Conservation (phyloP, 805 yeast genomes). For the Ogataea haglerorum region DNA sequence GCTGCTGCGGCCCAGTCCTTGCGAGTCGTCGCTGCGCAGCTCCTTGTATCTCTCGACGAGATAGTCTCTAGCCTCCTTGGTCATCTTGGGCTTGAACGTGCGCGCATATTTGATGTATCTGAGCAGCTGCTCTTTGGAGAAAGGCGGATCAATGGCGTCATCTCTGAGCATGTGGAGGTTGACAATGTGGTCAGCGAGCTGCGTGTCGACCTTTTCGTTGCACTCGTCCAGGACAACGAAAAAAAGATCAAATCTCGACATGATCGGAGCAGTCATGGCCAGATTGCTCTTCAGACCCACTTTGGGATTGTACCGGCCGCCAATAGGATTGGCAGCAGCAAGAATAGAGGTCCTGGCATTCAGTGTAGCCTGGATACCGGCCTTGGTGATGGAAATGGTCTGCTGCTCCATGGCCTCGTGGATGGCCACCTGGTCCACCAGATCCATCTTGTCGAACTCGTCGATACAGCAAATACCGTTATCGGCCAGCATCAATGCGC, state of each 20-base stretch:
- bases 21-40: slow-evolving; percentile 85
- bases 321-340: slow-evolving; percentile 98
- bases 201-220: slow-evolving; percentile 85
- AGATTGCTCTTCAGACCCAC: slow-evolving; percentile 79
- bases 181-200: slow-evolving; percentile 88
- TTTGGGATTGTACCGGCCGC: slow-evolving; percentile 93
- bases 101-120: slow-evolving; percentile 89
- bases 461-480: slow-evolving; percentile 98
- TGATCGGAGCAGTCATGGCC: slow-evolving; percentile 96
- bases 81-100: slow-evolving; percentile 87
- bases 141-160: slow-evolving; percentile 87
- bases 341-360: slow-evolving; percentile 95
- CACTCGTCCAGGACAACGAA: slow-evolving; percentile 94
- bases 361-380: slow-evolving; percentile 96
- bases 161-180: slow-evolving; percentile 89
- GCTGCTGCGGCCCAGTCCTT: slow-evolving; percentile 78
- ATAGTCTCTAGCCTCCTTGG: slow-evolving; percentile 72
- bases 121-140: slow-evolving; percentile 78
- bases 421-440: slow-evolving; percentile 93
- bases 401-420: slow-evolving; percentile 99
- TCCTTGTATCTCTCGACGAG: slow-evolving; percentile 80
- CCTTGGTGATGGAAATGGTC: slow-evolving; percentile 96
- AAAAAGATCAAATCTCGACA: slow-evolving; percentile 96
- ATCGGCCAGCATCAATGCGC: slow-evolving; percentile 97
- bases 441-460: slow-evolving; percentile 97